Base-by-base conservation (phyloP, 2,329 filamentous ascomycete species). In the Tolypocladium sp. region DNA sequence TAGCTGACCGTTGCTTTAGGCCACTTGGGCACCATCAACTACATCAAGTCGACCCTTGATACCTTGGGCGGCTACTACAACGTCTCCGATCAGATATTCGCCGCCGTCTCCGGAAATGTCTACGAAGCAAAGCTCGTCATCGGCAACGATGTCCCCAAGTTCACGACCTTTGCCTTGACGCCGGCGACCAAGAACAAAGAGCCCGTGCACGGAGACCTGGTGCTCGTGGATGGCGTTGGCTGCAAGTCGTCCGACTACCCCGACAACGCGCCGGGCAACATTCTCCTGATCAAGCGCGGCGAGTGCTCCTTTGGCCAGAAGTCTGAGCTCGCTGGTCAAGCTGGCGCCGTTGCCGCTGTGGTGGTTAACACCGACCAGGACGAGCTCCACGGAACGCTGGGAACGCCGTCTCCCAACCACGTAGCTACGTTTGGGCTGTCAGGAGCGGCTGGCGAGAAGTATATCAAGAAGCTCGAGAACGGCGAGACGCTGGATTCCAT, bases 361-460 rank as follows among this genome's bases (percentile, higher is more conserved):
- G 79, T 94, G 56, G 92, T 90, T 74, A 91, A 93, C 76, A 88
- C 86, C 64, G 84, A 84, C 55, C 73, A 80, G 1, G 88, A 84
- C 2, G 71, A 74, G 4, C 73, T 91, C 1, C 79, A 81, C 56
- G 90, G 89, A 46, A 92, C 89, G 1, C 77, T 94, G 4, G 89
- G 87, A 13, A 77, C 75, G 0, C 85, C 86, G 0, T 75, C 76
- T 0, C 75, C 79, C 13, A 66, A 84, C 57, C 82, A 91, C 65
- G 77, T 89, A 6, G 84, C 89, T 0, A 90, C 86, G 1, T 86
- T 91, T 60, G 87, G 87, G 1, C 74, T 93, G 30, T 82, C 82
- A 2, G 78, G 81, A 25, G 74, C 77, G 15, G 82, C 86, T 37
- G 90, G 85, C 6, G 70, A 76, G 59, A 79, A 81, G 1, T 75